Evolutionary conservation across 768 basidiomycete genomes (phyloP), one percentile per base, ranked within the genome.

Genomic region (Boletus sp.): DNA sequence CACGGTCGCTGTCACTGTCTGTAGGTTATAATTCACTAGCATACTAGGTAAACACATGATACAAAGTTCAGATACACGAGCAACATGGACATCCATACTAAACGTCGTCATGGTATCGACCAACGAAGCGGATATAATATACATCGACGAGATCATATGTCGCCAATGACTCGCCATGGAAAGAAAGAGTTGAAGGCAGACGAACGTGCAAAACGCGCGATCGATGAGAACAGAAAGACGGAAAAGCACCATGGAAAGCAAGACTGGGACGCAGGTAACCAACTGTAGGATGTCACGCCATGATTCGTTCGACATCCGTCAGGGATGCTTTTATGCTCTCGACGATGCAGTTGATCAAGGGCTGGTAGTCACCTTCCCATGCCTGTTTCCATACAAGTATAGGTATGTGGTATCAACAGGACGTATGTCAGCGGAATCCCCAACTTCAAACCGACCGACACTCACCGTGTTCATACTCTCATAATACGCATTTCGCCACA

Each of bases 321-420:
- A 71, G 46, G 4, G 71, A 66, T 12, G 46, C 18, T 12, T 61
- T 64, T 55, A 66, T 60, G 24, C 65, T 63, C 28, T 73, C 62
- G 4, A 71, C 71, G 35, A 71, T 56, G 36, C 71, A 71, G 37
- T 67, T 66, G 44, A 71, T 71, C 60, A 71, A 44, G 24, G 70
- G 70, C 18, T 69, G 67, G 36, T 72, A 71, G 29, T 71, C 66
- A 7, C 70, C 70, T n/a, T 73, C 71, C 70, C 70, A 71, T 14
- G 70, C 70, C 70, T 71, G 55, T 3, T 14, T n/a, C 5, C 30
- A 8, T 15, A 5, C 7, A 5, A 20, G 9, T 5, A 35, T 2
- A n/a, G 3, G 40, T 18, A 15, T 33, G 39, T 14, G 30, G 18
- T 15, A 12, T 46, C 1, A 18, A 33, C 8, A 14, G 45, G 5